Evolutionary conservation across 176 grass and related monocot species (phyloP).

Genomic region (Zoysia pacifica): DNA sequence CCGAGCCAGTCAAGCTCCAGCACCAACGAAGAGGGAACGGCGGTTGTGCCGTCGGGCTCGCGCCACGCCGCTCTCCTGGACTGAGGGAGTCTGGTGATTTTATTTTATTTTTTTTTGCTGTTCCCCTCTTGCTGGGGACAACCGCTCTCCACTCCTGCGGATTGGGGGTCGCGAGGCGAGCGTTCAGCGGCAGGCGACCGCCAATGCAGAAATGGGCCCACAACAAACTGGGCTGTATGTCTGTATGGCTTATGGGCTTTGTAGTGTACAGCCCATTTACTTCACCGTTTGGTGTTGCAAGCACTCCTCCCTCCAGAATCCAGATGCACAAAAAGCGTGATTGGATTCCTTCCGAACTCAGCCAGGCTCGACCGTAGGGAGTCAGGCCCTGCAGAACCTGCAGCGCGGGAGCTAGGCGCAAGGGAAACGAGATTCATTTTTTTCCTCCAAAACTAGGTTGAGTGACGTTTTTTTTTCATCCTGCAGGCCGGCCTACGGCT

Average conservation of each 20-base stretch:
- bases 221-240: neutral
- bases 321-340: no score
- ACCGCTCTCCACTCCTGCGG: neutral
- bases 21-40: neutral
- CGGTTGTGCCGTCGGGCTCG: conserved; percentile 10
- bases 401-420: no score
- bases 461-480: no score
- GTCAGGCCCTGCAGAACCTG: no score
- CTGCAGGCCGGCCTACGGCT: no score
- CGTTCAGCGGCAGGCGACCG: neutral
- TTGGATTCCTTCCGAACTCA: no score
- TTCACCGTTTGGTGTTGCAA: no score
- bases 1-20: neutral
- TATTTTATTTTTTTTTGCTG: neutral
- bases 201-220: neutral
- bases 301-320: no score
- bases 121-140: neutral
- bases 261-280: neutral
- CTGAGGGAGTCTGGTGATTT: neutral
- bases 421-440: no score
- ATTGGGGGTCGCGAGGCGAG: neutral
- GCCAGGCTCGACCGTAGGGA: no score
- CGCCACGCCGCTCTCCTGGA: neutral
- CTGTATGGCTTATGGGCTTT: neutral
- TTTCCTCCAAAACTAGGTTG: no score